These are phyloP conservation scores for Cutaneotrichosporon sp. DNA, from an alignment of 1,284 basidiomycete species.

Conservation along the genomic window DNA sequence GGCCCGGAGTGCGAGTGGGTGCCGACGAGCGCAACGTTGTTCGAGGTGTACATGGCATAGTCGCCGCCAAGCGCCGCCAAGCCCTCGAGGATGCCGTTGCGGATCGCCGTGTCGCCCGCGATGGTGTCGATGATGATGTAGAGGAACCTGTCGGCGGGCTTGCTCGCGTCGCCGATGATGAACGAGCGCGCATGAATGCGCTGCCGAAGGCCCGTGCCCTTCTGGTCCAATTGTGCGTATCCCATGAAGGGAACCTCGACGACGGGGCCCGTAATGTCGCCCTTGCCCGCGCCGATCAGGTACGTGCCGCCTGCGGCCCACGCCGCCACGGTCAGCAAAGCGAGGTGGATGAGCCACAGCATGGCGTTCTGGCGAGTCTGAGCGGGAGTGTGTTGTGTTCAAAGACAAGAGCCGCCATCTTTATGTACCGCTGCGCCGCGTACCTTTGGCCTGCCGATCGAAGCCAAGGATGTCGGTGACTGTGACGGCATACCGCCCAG, in stretches of 20 bases:
- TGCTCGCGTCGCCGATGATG: constrained; percentile 13
- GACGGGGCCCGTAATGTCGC: constrained; percentile 22
- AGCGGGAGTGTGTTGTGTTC: not conserved
- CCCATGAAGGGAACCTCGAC: constrained; percentile 21
- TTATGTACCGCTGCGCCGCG: too few relatives aligned
- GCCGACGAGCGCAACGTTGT: constrained; percentile 15
- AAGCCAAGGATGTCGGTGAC: too few relatives aligned
- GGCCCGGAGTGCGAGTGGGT: constrained; percentile 22
- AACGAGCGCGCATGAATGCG: constrained; percentile 19
- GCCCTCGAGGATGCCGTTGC: constrained; percentile 18
- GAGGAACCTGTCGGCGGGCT: constrained; percentile 10
- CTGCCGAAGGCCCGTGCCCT: constrained; percentile 18
- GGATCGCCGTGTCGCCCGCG: constrained; percentile 17
- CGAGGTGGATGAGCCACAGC: not conserved
- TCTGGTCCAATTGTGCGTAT: constrained; percentile 16
- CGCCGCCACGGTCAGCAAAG: not conserved
- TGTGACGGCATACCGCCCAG: too few relatives aligned
- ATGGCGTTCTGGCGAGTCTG: constrained; percentile 1
- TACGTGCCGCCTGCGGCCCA: constrained; percentile 17
- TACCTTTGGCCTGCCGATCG: too few relatives aligned
- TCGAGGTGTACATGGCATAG: constrained; percentile 6
- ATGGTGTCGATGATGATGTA: constrained; percentile 19
- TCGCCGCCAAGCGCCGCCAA: constrained; percentile 2
- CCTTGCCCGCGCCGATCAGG: constrained; percentile 21
- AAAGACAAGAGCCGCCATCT: too few relatives aligned